These are phyloP conservation scores for Cytospora piceae DNA, from an alignment of 2,329 filamentous ascomycete species.

Conservation along the genomic window DNA sequence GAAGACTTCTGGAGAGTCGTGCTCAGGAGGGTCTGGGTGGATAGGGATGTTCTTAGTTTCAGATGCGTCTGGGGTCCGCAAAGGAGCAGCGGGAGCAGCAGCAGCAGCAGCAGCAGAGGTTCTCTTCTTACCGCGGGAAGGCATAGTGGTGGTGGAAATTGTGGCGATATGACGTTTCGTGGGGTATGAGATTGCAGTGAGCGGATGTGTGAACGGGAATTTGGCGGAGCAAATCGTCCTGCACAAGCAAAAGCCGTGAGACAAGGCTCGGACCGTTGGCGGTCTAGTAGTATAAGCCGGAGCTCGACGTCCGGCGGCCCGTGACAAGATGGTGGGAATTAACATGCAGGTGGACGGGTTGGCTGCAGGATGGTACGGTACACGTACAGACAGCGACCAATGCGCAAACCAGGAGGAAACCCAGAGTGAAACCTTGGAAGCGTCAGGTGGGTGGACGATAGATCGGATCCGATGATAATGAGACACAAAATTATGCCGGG, in stretches of 20 bases:
- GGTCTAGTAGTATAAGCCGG: conserved; percentile 7
- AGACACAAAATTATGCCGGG: neutral
- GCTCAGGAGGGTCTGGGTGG: neutral
- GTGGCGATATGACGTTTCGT: conserved; percentile 25
- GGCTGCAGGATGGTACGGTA: neutral
- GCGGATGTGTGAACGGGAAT: neutral
- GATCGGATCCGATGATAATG: neutral
- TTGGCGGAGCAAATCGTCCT: conserved; percentile 2
- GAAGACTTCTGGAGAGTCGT: neutral
- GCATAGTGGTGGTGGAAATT: conserved; percentile 16
- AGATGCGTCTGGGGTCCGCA: neutral
- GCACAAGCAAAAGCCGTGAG: neutral
- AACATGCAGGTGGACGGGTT: conserved; percentile 13
- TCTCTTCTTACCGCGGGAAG: conserved; percentile 20
- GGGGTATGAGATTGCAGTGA: neutral
- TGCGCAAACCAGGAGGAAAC: neutral
- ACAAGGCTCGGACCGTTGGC: neutral
- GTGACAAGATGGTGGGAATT: conserved; percentile 1
- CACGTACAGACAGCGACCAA: neutral
- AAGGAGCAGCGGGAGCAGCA: neutral
- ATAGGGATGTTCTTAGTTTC: too few species aligned
- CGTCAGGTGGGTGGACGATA: neutral
- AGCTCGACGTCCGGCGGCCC: conserved; percentile 14
- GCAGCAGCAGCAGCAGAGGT: neutral
- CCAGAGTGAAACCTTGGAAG: neutral